Evolutionary conservation across 192 early-diverging fungal genomes (phyloP), one percentile per base, ranked within the genome.

Genomic region (Spizellomyces sp.): DNA sequence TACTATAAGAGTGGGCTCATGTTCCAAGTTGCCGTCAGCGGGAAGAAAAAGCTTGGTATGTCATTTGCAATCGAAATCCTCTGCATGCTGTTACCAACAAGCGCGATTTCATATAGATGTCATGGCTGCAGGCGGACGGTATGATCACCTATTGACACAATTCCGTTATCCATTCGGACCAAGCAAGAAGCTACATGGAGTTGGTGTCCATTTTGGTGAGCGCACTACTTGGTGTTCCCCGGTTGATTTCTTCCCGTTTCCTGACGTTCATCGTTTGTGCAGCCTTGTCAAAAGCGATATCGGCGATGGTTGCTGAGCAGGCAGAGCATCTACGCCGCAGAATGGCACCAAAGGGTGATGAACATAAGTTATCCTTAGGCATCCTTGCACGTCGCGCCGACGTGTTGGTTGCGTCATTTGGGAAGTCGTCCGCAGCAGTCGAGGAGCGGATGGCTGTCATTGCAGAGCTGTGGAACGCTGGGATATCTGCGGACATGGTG

Each of bases 401-500:
- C 91, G 92, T 76, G 86, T 90, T 80, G 84, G 89, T 97, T 9
- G 91, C 92, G 5, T 93, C 93, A 43, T 93, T 95, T 78, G 93
- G 92, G 22, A 83, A 76, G 0, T 68, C 72, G 4, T 87, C 86
- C 47, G 77, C 81, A 9, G 71, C 90, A 50, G 70, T 94, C 7
- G 85, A 87, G 47, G 91, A 95, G 71, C 84, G 93, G 5, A 80
- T 97, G 42, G 81, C 89, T 15, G 64, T 97, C 68, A 88, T 90
- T 22, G 81, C 83, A 41, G 94, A 95, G 22, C 78, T 93, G 14
- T 95, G 95, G 94, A 76, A 75, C 2, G 84, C 87, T 48, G 87
- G 87, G 5, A 85, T 98, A 67, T 84, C 87, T 63, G 89, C 93
- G 0, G 95, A 96, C 46, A 87, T 96, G 48, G 79, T 90, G 70